These are phyloP conservation scores for Exophiala bonariae DNA, from an alignment of 2,329 filamentous ascomycete genomes.

Conservation along the genomic window DNA sequence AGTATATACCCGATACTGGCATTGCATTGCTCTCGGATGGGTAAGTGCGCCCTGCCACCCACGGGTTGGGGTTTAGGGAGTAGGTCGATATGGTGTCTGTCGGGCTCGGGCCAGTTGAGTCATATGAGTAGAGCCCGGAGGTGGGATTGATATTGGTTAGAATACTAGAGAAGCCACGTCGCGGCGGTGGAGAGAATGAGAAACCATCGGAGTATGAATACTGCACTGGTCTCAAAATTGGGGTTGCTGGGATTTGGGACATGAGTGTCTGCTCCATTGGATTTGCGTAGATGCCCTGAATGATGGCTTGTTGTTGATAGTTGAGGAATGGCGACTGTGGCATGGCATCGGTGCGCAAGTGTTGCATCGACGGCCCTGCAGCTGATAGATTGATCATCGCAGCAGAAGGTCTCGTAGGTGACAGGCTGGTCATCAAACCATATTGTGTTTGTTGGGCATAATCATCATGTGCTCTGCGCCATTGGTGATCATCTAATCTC, in stretches of 20 bases:
- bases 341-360: no score
- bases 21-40: no score
- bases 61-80: slow-evolving; percentile 1
- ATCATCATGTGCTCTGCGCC: slow-evolving; percentile 7
- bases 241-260: slow-evolving; percentile 4
- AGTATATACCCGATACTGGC: no score
- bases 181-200: background rate
- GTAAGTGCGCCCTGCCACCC: no score
- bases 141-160: background rate
- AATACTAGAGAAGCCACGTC: background rate
- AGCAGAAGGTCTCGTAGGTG: background rate
- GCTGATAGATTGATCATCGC: no score
- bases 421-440: background rate
- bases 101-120: no score
- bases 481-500: slow-evolving; percentile 9
- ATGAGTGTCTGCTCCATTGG: background rate
- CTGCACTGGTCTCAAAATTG: slow-evolving; percentile 10
- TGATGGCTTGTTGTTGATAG: background rate
- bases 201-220: background rate
- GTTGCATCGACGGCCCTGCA: background rate
- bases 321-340: background rate
- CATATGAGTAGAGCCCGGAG: no score
- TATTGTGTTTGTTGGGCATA: background rate
- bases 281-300: background rate
- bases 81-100: slow-evolving; percentile 13